These are phyloP conservation scores for Pterulicium gracile DNA, from an alignment of 1,284 basidiomycete species.

Conservation along the genomic window DNA sequence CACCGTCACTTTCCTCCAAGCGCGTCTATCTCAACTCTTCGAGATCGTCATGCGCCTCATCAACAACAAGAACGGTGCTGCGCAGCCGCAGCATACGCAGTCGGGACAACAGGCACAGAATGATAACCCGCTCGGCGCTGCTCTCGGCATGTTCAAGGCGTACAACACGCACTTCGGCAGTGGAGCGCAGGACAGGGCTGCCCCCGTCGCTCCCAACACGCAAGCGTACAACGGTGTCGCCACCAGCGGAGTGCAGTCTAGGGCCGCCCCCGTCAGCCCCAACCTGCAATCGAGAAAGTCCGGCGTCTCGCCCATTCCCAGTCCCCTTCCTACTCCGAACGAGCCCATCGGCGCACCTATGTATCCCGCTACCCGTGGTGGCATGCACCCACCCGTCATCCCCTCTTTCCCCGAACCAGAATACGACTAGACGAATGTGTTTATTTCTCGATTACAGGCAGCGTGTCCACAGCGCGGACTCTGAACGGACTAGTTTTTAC, in stretches of 20 bases:
- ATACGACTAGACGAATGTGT: too few relatives aligned
- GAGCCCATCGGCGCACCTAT: conserved; percentile 2
- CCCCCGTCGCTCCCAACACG: conserved; percentile 8
- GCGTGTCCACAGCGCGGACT: too few relatives aligned
- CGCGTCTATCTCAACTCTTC: conserved; percentile 34
- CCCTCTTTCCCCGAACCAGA: conserved; percentile 23
- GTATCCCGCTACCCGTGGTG: not conserved
- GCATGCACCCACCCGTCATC: not conserved
- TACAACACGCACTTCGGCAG: conserved; percentile 24
- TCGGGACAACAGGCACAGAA: conserved; percentile 7
- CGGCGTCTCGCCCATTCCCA: conserved; percentile 1
- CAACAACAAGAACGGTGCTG: conserved; percentile 29
- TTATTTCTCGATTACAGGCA: too few relatives aligned
- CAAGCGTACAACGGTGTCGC: conserved; percentile 23
- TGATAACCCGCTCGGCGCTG: conserved; percentile 16
- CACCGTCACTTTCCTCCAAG: conserved; percentile 37
- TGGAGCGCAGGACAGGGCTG: conserved; percentile 11
- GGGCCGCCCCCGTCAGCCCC: conserved; percentile 10
- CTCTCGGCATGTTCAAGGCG: conserved; percentile 25
- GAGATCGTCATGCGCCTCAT: conserved; percentile 32
- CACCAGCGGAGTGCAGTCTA: conserved; percentile 16
- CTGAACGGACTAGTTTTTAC: too few relatives aligned
- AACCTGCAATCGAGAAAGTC: conserved; percentile 4
- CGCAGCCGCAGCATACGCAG: not conserved
- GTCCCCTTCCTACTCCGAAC: conserved; percentile 8